These are phyloP conservation scores for Brassica balearica DNA, from an alignment of 441 rosid species.

Conservation along the genomic window DNA sequence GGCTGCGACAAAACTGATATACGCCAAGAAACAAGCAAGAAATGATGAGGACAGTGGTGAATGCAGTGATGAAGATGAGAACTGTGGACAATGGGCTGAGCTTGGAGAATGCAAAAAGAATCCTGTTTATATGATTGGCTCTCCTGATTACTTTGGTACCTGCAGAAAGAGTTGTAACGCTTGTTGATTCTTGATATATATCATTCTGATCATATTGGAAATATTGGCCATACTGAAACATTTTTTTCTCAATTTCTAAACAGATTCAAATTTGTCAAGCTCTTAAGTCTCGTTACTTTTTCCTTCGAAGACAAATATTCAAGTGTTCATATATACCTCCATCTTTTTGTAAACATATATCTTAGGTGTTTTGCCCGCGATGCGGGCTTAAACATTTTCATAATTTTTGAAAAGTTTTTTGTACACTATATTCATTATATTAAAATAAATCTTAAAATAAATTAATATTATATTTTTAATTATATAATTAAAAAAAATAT, in stretches of 20 bases:
- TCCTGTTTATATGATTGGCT: slow-evolving; percentile 90
- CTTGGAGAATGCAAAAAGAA: slow-evolving; percentile 86
- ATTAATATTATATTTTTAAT: no score
- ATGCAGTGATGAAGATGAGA: slow-evolving; percentile 84
- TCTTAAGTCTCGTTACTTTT: background rate
- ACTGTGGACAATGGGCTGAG: slow-evolving; percentile 80
- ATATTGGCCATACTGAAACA: background rate
- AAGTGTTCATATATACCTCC: no score
- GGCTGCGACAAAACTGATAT: slow-evolving; percentile 71
- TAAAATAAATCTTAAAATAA: no score
- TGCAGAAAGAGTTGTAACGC: slow-evolving; percentile 92
- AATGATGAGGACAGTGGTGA: slow-evolving; percentile 40
- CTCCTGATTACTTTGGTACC: slow-evolving; percentile 89
- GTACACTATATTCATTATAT: no score
- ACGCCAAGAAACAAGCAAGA: slow-evolving; percentile 46
- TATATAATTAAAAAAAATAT: no score
- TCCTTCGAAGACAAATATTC: background rate
- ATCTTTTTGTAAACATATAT: no score
- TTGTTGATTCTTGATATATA: slow-evolving; percentile 47
- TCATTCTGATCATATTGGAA: slow-evolving; percentile 1
- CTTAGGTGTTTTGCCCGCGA: no score
- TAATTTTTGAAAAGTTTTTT: no score
- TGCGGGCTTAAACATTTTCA: no score
- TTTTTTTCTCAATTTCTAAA: background rate
- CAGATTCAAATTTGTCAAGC: background rate